Evolutionary conservation across 75 land plant species (phyloP), one percentile per base, ranked within the genome.

Genomic region (Sequoiadendron giganteum): DNA sequence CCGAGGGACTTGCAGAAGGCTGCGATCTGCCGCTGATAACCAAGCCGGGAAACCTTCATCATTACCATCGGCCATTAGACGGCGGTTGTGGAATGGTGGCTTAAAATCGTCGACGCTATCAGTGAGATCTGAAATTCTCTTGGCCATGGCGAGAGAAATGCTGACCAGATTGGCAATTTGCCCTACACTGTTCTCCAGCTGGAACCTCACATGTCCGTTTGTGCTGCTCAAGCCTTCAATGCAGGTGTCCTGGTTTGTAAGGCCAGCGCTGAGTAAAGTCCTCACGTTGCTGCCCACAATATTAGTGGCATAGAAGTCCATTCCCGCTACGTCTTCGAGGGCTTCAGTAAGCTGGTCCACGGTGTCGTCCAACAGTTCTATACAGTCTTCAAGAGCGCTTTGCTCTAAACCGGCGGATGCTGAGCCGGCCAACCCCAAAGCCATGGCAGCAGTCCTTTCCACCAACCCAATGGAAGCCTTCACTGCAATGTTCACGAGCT

Each of bases 171-270:
- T 6, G 9, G 54, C 3, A 14, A 82, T 47, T 47, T 45, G 48
- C 3, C 10, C 1, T 4, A 82, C 52, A 7, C 15, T 30, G 80
- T n/a, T 36, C 54, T 61, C 21, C 38, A 82, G 48, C 84, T 47
- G 54, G 32, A 13, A 7, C n/a, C 10, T 82, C 0, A 82, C 34
- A 0, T 10, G 34, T n/a, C 84, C 84, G 0, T n/a, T n/a, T 45
- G 84, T n/a, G 30, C 0, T n/a, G 16, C 11, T 13, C 15, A 95
- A 85, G 3, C 92, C 93, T 61, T 95, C 96, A 80, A 92, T 90
- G 90, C 96, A 95, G 2, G 95, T 92, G 48, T 88, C 83, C 70
- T 93, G 94, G 68, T 95, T 92, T 8, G 95, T 88, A 85, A 92
- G 87, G 14, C 91, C 94, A 0, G 96, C 92, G 89, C 93, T 91